A percentile compares a stretch with the other conserved stretches of the same genome.
These are phyloP conservation scores for Arachnopeziza araneosa DNA, from an alignment of 2,329 filamentous ascomycete species.

Conservation along the genomic window DNA sequence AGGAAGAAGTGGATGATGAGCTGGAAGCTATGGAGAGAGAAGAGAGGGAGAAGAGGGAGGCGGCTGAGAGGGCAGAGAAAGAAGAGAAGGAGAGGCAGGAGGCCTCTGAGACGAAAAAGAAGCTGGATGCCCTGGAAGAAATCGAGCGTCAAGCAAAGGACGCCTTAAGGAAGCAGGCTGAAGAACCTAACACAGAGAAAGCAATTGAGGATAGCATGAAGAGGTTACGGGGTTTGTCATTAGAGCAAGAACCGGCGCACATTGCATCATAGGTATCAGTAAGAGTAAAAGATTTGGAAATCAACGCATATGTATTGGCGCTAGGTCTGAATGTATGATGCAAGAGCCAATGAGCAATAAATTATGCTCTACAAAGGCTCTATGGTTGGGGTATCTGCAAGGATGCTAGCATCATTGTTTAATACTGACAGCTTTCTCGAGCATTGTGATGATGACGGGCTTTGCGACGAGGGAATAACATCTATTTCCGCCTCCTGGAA, in stretches of 20 bases:
- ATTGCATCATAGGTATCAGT: constrained; percentile 8
- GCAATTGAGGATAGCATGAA: constrained; percentile 17
- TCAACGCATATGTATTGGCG: constrained; percentile 3
- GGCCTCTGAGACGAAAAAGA: constrained; percentile 26
- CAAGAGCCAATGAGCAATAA: too few relatives aligned
- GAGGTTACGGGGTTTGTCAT: constrained; percentile 17
- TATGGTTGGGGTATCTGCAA: constrained; percentile 15
- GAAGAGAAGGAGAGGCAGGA: constrained; percentile 26
- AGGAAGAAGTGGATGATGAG: constrained; percentile 82
- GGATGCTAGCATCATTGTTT: constrained; percentile 10
- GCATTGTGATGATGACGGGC: constrained; percentile 12
- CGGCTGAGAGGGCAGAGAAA: constrained; percentile 27
- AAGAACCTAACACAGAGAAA: constrained; percentile 8
- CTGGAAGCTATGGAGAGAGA: constrained; percentile 63
- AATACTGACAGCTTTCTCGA: constrained; percentile 6
- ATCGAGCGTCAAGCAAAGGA: constrained; percentile 20
- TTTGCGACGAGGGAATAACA: neutral
- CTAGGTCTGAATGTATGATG: constrained; percentile 1
- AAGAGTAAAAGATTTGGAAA: neutral
- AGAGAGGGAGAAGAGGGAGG: constrained; percentile 39
- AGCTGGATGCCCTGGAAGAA: constrained; percentile 24
- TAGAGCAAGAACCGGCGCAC: constrained; percentile 16
- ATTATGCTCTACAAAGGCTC: constrained; percentile 3
- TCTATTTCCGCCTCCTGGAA: constrained; percentile 7
- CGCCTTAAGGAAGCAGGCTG: constrained; percentile 11